Evolutionary conservation across 371 early-diverging fungal genomes (phyloP), one percentile per base, ranked within the genome.

Genomic region (Entomophthora muscae): DNA sequence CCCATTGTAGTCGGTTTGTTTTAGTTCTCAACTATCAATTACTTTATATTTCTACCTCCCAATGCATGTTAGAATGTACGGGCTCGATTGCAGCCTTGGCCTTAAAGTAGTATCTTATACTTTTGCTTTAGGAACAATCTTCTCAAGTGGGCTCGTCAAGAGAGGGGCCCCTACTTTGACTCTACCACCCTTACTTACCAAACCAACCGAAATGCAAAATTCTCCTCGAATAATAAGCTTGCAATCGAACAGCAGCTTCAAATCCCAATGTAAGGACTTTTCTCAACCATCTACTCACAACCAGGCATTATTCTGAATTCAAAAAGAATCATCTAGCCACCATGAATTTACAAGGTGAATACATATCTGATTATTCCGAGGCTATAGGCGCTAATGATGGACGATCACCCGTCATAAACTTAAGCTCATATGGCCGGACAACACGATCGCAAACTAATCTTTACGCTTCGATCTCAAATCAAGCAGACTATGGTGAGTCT

Each of bases 111-210:
- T n/a, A n/a, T n/a, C n/a, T n/a, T n/a, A n/a, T n/a, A n/a, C n/a
- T n/a, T n/a, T n/a, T n/a, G n/a, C n/a, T 52, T 51, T 53, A 67
- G 54, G 64, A 53, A 64, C 28, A 23, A 22, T 22, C 31, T 63
- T 32, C 7, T 61, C 3, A 13, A 10, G 17, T 61, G 61, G 61
- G 61, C 61, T 32, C 13, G 61, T 22, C 23, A 33, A 42, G 51
- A 30, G 28, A 17, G 61, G 21, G 61, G 61, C 3, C 61, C 61
- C 10, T 61, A 61, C 26, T 42, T 61, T 30, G 61, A 61, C 31
- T 5, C 21, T 7, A 33, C 2, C 22, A 32, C 61, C 2, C 42
- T 32, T 3, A 61, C 61, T 24, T 61, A 61, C 22, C 61, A 61
- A 30, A 13, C 26, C 26, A 55, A 55, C 28, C 10, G 24, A 10